Evolutionary conservation across 768 basidiomycete species (phyloP).

Genomic region (Macrolepiota dolichaula): DNA sequence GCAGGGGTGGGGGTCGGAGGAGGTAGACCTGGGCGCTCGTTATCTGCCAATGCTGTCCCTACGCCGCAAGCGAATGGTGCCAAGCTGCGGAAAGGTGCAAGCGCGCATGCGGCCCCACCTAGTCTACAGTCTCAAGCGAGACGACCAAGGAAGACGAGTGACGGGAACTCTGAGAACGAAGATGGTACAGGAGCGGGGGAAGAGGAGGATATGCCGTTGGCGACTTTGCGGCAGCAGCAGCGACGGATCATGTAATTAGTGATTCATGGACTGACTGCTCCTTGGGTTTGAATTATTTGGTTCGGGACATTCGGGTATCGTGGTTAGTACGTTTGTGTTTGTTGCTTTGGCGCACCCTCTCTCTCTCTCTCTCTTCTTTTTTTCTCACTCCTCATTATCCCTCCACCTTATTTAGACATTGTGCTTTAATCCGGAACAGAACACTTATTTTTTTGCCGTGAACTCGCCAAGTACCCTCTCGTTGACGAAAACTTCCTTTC

Average conservation of each 20-base stretch:
- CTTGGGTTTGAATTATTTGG: background rate
- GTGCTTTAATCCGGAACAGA: constrained; percentile 12
- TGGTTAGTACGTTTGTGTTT: background rate
- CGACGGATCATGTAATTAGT: constrained; percentile 33
- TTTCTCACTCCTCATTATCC: constrained; percentile 4
- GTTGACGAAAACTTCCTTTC: constrained; percentile 8
- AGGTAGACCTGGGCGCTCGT: constrained; percentile 53
- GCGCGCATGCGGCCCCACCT: constrained; percentile 55
- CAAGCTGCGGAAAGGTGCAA: constrained; percentile 59
- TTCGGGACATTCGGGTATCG: constrained; percentile 3
- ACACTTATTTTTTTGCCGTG: constrained; percentile 8
- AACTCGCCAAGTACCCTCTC: background rate
- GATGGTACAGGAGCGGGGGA: constrained; percentile 27
- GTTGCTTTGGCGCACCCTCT: background rate
- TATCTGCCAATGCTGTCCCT: constrained; percentile 60
- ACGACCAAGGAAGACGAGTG: constrained; percentile 18
- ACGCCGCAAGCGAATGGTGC: constrained; percentile 39
- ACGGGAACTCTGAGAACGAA: constrained; percentile 17
- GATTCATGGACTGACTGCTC: constrained; percentile 7
- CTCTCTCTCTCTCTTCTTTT: background rate
- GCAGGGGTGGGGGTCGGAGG: constrained; percentile 28
- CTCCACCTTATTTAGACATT: constrained; percentile 1
- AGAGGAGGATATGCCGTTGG: constrained; percentile 80
- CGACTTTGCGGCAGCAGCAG: constrained; percentile 76
- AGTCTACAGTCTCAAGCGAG: constrained; percentile 42